These are phyloP conservation scores for Pascua sp. DNA, from an alignment of 1,284 basidiomycete species.

Conservation along the genomic window DNA sequence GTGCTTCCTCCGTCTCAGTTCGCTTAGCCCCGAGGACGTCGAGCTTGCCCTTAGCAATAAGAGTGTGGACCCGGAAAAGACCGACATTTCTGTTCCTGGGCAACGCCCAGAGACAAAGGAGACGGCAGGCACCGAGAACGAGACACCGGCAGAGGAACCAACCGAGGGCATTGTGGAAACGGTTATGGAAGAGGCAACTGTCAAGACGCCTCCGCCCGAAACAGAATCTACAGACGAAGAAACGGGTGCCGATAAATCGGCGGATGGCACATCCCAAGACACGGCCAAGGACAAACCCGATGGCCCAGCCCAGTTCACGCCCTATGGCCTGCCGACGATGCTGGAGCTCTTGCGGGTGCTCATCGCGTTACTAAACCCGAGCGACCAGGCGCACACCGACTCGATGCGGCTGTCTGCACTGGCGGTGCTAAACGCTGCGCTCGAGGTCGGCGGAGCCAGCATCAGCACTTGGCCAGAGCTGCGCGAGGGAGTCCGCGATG, in stretches of 20 bases:
- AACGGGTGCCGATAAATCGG: neutral
- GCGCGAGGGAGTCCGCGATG: slow-evolving; percentile 57
- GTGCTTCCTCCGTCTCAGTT: slow-evolving; percentile 71
- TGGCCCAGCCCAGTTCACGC: slow-evolving; percentile 34
- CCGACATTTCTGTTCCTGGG: no score
- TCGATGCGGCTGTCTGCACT: slow-evolving; percentile 89
- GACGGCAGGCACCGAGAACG: neutral
- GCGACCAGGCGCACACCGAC: slow-evolving; percentile 91
- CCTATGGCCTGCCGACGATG: slow-evolving; percentile 87
- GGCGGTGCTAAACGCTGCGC: slow-evolving; percentile 79
- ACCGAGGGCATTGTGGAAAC: neutral
- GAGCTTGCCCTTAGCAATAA: slow-evolving; percentile 28
- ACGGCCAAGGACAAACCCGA: neutral
- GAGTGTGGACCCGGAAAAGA: neutral
- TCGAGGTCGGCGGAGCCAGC: slow-evolving; percentile 75
- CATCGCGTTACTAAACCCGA: slow-evolving; percentile 91
- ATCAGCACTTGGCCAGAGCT: slow-evolving; percentile 61
- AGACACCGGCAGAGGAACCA: neutral
- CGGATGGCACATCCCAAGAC: neutral
- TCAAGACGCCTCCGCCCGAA: neutral
- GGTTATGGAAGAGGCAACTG: neutral
- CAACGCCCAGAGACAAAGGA: no score
- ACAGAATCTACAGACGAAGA: slow-evolving; percentile 1
- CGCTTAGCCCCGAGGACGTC: slow-evolving; percentile 52
- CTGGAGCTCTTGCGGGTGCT: slow-evolving; percentile 90